Conservation (phyloP, 306 rosid genomes). For the Luffa aegyptiaca region DNA sequence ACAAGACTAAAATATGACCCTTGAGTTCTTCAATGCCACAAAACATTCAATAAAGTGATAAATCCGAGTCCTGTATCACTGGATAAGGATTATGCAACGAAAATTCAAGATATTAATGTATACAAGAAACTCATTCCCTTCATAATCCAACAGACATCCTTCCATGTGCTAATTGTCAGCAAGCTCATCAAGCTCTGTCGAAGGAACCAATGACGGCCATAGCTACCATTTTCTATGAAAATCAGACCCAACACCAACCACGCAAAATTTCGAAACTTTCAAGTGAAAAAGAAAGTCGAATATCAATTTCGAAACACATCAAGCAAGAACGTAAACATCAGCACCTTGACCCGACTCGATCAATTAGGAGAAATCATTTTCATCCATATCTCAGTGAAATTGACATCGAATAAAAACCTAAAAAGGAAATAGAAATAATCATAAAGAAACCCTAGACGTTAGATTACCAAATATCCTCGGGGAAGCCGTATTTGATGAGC, state of each 20-base stretch:
- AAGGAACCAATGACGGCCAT: not conserved
- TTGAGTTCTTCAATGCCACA: not conserved
- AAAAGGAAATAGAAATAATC: not conserved
- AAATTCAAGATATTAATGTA: not conserved
- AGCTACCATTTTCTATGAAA: not conserved
- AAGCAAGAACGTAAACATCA: not conserved
- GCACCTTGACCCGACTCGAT: not conserved
- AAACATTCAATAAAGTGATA: not conserved
- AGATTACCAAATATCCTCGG: conserved; percentile 83
- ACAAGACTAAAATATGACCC: not conserved
- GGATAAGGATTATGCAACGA: not conserved
- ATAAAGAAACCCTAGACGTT: not conserved
- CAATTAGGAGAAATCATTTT: not conserved
- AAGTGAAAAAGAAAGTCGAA: not conserved
- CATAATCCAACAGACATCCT: not conserved
- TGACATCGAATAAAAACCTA: not conserved
- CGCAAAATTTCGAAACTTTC: not conserved
- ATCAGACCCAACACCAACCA: not conserved
- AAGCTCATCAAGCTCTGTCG: not conserved
- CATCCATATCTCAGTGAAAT: not conserved
- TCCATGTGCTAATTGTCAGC: not conserved
- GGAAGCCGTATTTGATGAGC: conserved; percentile 91
- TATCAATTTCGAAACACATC: not conserved
- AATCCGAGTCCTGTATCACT: not conserved
- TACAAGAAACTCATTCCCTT: not conserved